Evolutionary conservation across 1,139 yeast species (phyloP), one percentile per base, ranked within the genome.

Genomic region (Schwanniomyces etchellsii): DNA sequence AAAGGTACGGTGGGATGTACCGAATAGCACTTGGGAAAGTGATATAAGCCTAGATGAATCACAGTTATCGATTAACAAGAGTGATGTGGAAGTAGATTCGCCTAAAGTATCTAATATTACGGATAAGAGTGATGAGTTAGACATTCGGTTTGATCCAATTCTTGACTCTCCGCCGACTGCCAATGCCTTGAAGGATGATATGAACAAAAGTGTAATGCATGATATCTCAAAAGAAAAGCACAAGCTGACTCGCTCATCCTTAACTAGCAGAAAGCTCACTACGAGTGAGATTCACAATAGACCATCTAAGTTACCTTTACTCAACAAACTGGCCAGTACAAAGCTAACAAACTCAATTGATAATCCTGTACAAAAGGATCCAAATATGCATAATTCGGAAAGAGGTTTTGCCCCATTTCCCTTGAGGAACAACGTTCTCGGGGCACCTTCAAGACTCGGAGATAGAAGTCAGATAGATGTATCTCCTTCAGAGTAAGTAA

Each of bases 1-100:
- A 32, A 59, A 55, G 30, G 69, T 64, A 0, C 58, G 66, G 30
- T 62, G 70, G 62, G 65, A 60, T 37, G 55, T 57, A 2, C 48
- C 46, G 18, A 48, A 37, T 24, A 67, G 63, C 35, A 37, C 47
- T 4, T 52, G 57, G 21, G 61, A 56, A 33, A 39, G 51, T 33
- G 49, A 49, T 36, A 25, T 46, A 12, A 55, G 63, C 25, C 38
- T 50, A 40, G 54, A 48, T 24, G 57, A 50, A 17, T 43, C 26
- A 7, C 34, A 47, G 12, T 43, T 44, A 20, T 32, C 34, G 5
- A 27, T 39, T 18, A 32, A 43, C n/a, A 48, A 43, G 22, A 53
- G 54, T 31, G 57, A 52, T 26, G 26, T 43, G 10, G 59, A 50
- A 11, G 59, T 50, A 16, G 56, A 49, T 29, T 56, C 65, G 1